These are phyloP conservation scores for Gastrodia elata DNA, from an alignment of 106 monocot species.

Conservation along the genomic window DNA sequence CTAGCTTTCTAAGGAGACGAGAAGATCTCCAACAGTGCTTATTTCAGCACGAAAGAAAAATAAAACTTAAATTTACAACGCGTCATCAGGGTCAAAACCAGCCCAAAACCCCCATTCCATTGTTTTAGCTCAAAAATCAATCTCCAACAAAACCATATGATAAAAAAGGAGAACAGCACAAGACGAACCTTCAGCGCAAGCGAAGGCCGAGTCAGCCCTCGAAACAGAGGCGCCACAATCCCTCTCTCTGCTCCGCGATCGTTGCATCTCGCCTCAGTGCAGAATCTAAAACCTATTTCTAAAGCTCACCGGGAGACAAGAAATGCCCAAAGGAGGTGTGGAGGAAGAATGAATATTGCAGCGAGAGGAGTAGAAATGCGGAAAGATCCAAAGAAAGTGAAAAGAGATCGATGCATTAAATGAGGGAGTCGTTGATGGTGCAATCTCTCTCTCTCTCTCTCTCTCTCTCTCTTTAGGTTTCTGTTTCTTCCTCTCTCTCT, in stretches of 20 bases:
- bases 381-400: not conserved
- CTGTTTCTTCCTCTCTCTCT: not conserved
- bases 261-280: not conserved
- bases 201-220: not conserved
- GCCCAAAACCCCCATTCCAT: not conserved
- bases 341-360: not conserved
- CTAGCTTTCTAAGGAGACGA: too few relatives aligned
- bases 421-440: not conserved
- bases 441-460: not conserved
- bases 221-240: not conserved
- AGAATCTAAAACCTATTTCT: not conserved
- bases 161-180: not conserved
- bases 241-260: conserved; percentile 2
- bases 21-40: too few relatives aligned
- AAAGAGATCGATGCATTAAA: conserved; percentile 10
- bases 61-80: not conserved
- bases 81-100: not conserved
- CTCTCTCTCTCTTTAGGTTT: not conserved
- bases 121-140: not conserved
- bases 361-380: not conserved
- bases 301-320: not conserved
- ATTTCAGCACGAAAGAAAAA: not conserved
- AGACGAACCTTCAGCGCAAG: conserved; percentile 2
- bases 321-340: not conserved
- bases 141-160: not conserved